Conservation (phyloP, 1,284 basidiomycete genomes). For the Erythrobasidium hasegawianum region DNA sequence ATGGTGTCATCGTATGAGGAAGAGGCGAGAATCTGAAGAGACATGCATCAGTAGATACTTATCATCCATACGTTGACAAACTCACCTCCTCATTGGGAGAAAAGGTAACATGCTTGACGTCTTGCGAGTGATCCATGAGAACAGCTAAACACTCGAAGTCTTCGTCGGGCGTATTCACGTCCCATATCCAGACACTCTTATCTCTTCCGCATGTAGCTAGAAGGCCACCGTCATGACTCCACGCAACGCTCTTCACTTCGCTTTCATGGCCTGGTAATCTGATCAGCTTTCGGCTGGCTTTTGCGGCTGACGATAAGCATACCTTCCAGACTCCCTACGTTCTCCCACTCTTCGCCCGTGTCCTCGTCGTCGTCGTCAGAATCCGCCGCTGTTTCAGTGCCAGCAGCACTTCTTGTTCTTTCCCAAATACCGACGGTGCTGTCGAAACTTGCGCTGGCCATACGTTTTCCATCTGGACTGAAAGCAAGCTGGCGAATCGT, state of each 20-base stretch:
- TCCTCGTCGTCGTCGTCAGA: constrained; percentile 52
- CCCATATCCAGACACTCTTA: constrained; percentile 99
- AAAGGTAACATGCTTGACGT: constrained; percentile 94
- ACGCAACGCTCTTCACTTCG: constrained; percentile 93
- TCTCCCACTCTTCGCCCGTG: constrained; percentile 53
- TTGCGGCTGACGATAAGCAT: constrained; percentile 58
- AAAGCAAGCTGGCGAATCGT: constrained; percentile 88
- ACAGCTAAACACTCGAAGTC: constrained; percentile 95
- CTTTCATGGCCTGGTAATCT: constrained; percentile 79
- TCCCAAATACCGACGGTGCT: constrained; percentile 91
- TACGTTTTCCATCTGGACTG: constrained; percentile 77
- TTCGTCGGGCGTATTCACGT: constrained; percentile 60
- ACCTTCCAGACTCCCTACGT: constrained; percentile 51
- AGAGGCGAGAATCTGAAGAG: constrained; percentile 78
- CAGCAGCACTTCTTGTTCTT: constrained; percentile 52
- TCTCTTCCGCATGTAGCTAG: constrained; percentile 91
- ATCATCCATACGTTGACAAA: constrained; percentile 9
- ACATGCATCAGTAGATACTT: background rate
- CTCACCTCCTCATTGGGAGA: constrained; percentile 88
- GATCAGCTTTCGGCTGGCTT: constrained; percentile 52
- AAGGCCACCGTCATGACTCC: constrained; percentile 70
- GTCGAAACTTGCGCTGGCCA: constrained; percentile 96
- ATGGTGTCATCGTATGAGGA: constrained; percentile 97
- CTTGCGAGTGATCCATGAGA: constrained; percentile 94
- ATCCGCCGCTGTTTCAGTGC: constrained; percentile 37